Base-by-base conservation (phyloP, 2,329 filamentous ascomycete species). In the Penicillium verrucosum region DNA sequence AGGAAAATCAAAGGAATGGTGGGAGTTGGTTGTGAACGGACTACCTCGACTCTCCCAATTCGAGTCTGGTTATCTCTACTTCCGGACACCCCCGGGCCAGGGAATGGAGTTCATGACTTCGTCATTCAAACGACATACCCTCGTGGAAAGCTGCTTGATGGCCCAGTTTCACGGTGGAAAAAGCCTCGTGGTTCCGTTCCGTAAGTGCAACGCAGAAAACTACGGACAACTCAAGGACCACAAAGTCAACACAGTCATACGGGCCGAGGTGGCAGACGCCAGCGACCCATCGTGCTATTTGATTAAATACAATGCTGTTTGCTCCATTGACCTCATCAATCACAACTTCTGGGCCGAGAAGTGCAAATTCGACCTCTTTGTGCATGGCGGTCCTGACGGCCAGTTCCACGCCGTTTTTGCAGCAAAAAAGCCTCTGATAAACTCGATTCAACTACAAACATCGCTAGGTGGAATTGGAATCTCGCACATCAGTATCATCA, bases 171-270 rank as follows among this genome's bases (percentile, higher is more conserved):
- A 48, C 1, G 52, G 63, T 11, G 45, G 57, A 1, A 56, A 61
- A 12, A 62, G 63, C 14, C 60, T 73, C 37, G 57, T 68, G 36
- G 46, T 72, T 25, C 61, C 70, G 1, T 54, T 73, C 23, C 71
- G 70, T 5, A 52, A 61, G 25, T 71, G 67, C 37, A 58, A 65
- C 23, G 55, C 51, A 30, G 57, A 55, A 10, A 69, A 60, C 56
- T 72, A 69, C 55, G 70, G 71, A 1, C 62, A 66, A 9, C 32
- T 73, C 36, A 68, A 63, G 37, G 65, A 69, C 38, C 72, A 70
- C 21, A 67, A 64, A 11, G 60, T 73, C 40, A 57, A 40, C 5
- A 51, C 60, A 10, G 55, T 42, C 18, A 59, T 56, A 7, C 60
- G 56, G 5, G 23, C 51, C 1, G 48, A 61, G n/a, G 25, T 68